Conservation (phyloP, 75 land plant species). For the Pinus taeda region DNA sequence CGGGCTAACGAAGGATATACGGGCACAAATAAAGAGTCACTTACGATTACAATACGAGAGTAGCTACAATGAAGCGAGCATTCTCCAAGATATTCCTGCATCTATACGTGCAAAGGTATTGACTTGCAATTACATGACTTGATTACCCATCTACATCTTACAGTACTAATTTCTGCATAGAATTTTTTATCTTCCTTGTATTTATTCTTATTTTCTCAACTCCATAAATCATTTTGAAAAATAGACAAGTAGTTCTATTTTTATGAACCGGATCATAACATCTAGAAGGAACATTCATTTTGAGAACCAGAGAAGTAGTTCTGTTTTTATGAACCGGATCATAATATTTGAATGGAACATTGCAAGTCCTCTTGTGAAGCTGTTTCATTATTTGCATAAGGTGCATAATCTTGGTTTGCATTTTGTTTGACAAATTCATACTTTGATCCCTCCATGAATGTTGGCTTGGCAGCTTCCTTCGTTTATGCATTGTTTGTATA, state of each 20-base stretch:
- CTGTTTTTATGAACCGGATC: too few relatives aligned
- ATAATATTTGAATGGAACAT: too few relatives aligned
- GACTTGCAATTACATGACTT: not conserved
- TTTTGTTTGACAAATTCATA: too few relatives aligned
- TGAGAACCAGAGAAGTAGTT: not conserved
- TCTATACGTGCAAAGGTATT: slow-evolving; percentile 44
- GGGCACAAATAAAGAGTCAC: slow-evolving; percentile 41
- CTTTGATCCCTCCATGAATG: too few relatives aligned
- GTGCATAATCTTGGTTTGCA: too few relatives aligned
- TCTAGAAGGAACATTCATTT: not conserved
- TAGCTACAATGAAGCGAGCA: slow-evolving; percentile 21
- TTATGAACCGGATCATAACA: not conserved
- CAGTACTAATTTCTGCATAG: not conserved
- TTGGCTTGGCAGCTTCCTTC: too few relatives aligned
- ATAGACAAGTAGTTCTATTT: not conserved
- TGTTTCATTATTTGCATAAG: too few relatives aligned
- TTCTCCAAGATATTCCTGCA: slow-evolving; percentile 34
- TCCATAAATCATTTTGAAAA: not conserved
- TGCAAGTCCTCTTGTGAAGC: too few relatives aligned
- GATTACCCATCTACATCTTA: not conserved
- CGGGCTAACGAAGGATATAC: slow-evolving; percentile 28
- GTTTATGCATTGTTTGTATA: too few relatives aligned
- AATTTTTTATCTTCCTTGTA: not conserved
- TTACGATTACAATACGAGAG: slow-evolving; percentile 42
- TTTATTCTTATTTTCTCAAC: not conserved